phyloP scores from a whole-genome alignment of 1,139 yeast genomes.

The Zygosaccharomyces sapae region DNA sequence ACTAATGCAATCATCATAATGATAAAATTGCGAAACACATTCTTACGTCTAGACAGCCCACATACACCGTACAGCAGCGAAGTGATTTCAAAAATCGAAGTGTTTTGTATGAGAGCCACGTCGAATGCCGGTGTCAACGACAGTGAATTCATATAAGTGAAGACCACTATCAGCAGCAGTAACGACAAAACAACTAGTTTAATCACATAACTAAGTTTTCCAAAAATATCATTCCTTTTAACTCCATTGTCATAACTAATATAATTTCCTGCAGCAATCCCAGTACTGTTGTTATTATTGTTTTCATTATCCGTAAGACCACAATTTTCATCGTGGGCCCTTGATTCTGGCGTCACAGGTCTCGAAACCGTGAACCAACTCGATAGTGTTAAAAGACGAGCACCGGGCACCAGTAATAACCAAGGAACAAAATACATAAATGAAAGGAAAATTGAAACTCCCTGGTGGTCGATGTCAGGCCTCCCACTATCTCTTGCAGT shows the following conservation, averaged over 20 bases:
- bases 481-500: slow-evolving; percentile 9
- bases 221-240: neutral
- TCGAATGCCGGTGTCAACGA: slow-evolving; percentile 20
- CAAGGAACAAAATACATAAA: slow-evolving; percentile 15
- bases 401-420: slow-evolving; percentile 11
- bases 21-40: slow-evolving; percentile 21
- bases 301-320: neutral
- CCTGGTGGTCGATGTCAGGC: slow-evolving; percentile 11
- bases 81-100: slow-evolving; percentile 22
- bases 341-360: slow-evolving; percentile 1
- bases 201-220: slow-evolving; percentile 5
- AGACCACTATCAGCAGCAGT: slow-evolving; percentile 12
- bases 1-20: slow-evolving; percentile 25
- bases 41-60: slow-evolving; percentile 21
- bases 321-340: neutral
- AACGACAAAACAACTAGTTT: slow-evolving; percentile 14
- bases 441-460: slow-evolving; percentile 9
- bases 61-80: slow-evolving; percentile 25
- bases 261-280: neutral
- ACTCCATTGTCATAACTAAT: neutral
- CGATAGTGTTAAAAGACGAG: slow-evolving; percentile 5
- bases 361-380: neutral
- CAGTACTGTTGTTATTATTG: neutral
- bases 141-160: slow-evolving; percentile 16
- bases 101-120: slow-evolving; percentile 20